Evolutionary conservation across 1,284 basidiomycete genomes (phyloP), one percentile per base, ranked within the genome.

Genomic region (Rhizoctonia solani): DNA sequence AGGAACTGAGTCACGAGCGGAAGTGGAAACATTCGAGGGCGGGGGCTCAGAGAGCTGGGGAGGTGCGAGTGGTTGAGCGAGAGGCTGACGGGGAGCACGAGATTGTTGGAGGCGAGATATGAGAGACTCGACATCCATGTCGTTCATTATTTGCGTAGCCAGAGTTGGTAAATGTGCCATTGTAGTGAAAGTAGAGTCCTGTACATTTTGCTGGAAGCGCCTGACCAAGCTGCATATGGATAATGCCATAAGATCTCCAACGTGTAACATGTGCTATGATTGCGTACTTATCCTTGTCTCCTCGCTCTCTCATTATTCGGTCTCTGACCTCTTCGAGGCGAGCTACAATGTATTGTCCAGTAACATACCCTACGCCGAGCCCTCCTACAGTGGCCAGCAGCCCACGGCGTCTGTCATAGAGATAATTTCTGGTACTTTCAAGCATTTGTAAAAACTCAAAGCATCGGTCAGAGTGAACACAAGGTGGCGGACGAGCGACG

Each of bases 101-200:
- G 70, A 49, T 53, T 72, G 68, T 72, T 89, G 87, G 9, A 95
- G 81, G 73, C 92, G 87, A 25, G 82, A 77, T 0, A 90, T 94
- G 13, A 94, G 79, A 1, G 80, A 79, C 72, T 96, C 94, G 21
- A 96, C 90, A 73, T 96, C 87, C 85, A 95, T 89, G 52, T 86
- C 85, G 29, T 82, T 78, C 16, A 92, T 78, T 13, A 96, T 82
- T 71, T 90, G 87, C 16, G 85, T 80, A 1, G 87, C 85, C 9
- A 96, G 82, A 0, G 89, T 89, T 0, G 92, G 90, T 8, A 95
- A 78, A 34, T 94, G 83, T 0, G 90, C 87, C 75, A 92, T 85
- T 42, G 92, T 81, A 1, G 91, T 95, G 74, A 88, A 96, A 11
- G 86, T 85, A 52, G 87, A 84, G 75, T 95, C 90, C 70, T 93